Conservation (phyloP, 306 rosid genomes). For the Castanea mollissima region DNA sequence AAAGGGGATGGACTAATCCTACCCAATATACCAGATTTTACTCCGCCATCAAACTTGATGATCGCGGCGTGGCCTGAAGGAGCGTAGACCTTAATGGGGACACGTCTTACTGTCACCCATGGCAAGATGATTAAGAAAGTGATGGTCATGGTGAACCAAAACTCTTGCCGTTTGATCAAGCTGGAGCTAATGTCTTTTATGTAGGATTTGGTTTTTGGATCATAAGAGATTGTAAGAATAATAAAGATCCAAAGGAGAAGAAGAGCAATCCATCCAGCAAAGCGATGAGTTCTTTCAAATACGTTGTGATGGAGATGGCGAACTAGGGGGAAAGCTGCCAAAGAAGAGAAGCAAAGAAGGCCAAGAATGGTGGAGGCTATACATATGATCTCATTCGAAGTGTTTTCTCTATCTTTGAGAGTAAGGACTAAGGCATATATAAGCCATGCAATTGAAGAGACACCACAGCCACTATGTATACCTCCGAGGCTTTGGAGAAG, state of each 20-base stretch:
- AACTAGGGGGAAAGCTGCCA: constrained; percentile 64
- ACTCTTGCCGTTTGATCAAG: constrained; percentile 44
- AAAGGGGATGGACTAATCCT: constrained; percentile 65
- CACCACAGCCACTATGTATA: constrained; percentile 69
- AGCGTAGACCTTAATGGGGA: constrained; percentile 31
- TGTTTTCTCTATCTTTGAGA: constrained; percentile 26
- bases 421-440: constrained; percentile 47
- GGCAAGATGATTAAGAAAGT: constrained; percentile 49
- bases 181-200: neutral
- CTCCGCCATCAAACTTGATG: constrained; percentile 48
- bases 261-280: constrained; percentile 63
- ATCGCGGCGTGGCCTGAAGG: constrained; percentile 60
- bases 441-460: constrained; percentile 73
- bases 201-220: constrained; percentile 39
- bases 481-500: constrained; percentile 73
- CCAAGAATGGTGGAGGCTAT: constrained; percentile 49
- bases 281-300: constrained; percentile 62
- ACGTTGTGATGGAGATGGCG: constrained; percentile 71
- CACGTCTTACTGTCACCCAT: constrained; percentile 51
- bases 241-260: constrained; percentile 50
- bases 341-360: constrained; percentile 55
- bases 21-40: constrained; percentile 50
- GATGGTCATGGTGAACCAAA: constrained; percentile 51
- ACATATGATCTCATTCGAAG: constrained; percentile 38
- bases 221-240: constrained; percentile 34